Percentiles rank a stretch among this genome's conserved stretches.
phyloP scores from a whole-genome alignment of 805 yeast genomes.

The Tetrapisispora taiwanensis region DNA sequence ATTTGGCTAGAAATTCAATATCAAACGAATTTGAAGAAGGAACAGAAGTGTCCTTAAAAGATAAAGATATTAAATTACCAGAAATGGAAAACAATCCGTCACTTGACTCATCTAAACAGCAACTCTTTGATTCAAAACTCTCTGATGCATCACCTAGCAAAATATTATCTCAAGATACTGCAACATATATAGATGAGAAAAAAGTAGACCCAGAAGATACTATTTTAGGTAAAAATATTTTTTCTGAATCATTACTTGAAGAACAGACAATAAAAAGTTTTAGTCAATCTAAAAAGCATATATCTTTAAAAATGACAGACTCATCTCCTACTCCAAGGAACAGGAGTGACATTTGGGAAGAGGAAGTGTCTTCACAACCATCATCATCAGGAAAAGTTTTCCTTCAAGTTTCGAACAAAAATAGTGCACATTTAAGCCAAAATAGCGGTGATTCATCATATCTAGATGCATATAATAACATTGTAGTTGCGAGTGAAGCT shows the following conservation, averaged over 20 bases:
- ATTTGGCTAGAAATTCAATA: not conserved
- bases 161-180: not conserved
- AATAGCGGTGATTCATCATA: not conserved
- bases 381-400: constrained; percentile 6
- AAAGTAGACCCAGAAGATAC: not conserved
- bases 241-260: constrained; percentile 2
- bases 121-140: constrained; percentile 1
- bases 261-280: constrained; percentile 11
- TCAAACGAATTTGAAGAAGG: not conserved
- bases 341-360: not conserved
- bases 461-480: constrained; percentile 2
- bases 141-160: not conserved
- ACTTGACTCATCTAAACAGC: constrained; percentile 7
- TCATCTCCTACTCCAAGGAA: constrained; percentile 2
- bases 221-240: not conserved
- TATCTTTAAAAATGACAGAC: not conserved
- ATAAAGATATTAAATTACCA: not conserved
- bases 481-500: constrained; percentile 16
- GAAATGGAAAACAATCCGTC: not conserved
- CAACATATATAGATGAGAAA: not conserved
- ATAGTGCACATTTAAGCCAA: not conserved
- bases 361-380: not conserved
- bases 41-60: not conserved
- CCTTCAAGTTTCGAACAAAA: constrained; percentile 12
- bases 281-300: not conserved